Conservation (phyloP, 805 yeast genomes). For the Sungouiella blattae region DNA sequence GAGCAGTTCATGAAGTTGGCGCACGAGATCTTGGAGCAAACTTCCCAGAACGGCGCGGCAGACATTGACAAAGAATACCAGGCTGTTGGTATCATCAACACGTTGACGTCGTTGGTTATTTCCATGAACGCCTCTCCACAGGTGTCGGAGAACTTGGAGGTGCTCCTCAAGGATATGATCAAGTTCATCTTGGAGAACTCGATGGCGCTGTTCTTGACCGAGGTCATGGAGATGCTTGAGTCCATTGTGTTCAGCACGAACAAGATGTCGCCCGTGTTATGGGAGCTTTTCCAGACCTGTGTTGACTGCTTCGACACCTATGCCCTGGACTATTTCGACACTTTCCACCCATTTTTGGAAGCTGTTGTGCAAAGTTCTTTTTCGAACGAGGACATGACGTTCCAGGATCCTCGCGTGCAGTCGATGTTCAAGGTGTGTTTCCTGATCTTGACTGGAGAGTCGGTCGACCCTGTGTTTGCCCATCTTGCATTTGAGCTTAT, state of each 20-base stretch:
- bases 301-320: slow-evolving; percentile 55
- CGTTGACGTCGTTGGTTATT: slow-evolving; percentile 40
- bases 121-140: slow-evolving; percentile 40
- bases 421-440: slow-evolving; percentile 35
- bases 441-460: slow-evolving; percentile 29
- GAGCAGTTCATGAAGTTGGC: slow-evolving; percentile 73
- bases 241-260: slow-evolving; percentile 53
- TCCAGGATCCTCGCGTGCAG: slow-evolving; percentile 39
- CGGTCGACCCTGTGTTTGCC: slow-evolving; percentile 40
- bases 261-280: slow-evolving; percentile 46
- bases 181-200: slow-evolving; percentile 36
- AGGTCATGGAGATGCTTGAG: slow-evolving; percentile 46
- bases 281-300: slow-evolving; percentile 49
- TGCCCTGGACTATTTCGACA: slow-evolving; percentile 57
- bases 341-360: slow-evolving; percentile 55
- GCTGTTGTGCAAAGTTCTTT: slow-evolving; percentile 52
- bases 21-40: slow-evolving; percentile 44
- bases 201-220: slow-evolving; percentile 35
- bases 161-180: slow-evolving; percentile 31
- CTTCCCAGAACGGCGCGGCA: slow-evolving; percentile 11
- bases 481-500: slow-evolving; percentile 36
- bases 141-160: slow-evolving; percentile 34
- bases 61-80: slow-evolving; percentile 40
- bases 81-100: slow-evolving; percentile 41
- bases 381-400: slow-evolving; percentile 26